Base-by-base conservation (phyloP, 768 basidiomycete genomes). In the Podaxis mareebaensis region DNA sequence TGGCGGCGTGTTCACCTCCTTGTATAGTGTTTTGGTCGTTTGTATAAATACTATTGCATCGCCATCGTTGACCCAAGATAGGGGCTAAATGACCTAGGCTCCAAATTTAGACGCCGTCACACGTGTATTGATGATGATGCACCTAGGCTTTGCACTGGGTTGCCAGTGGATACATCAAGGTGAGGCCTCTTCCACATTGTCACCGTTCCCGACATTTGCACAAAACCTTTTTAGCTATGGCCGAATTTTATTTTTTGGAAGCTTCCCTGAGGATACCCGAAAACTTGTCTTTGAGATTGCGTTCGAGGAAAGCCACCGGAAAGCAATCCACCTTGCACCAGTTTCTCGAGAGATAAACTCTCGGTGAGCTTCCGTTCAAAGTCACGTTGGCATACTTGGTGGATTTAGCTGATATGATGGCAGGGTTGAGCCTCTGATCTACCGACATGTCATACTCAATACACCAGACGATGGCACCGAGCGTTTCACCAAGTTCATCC, bases 251-350 rank as follows among this genome's bases (percentile, higher is more conserved):
- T 33, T 26, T 24, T 53, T 53, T n/a, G 30, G 17, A n/a, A 30
- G 53, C 33, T 53, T 53, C 30, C 52, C 53, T 53, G 53, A 53
- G 26, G 53, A 53, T 33, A 53, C 36, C 7, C 53, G 53, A 17
- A 53, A 26, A 30, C 33, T 53, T 10, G n/a, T 53, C 30, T 53
- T 53, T n/a, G 33, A 36, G 28, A 30, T 53, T 30, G 53, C 53
- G 12, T 53, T 53, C n/a, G 53, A 53, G 17, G 26, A 53, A 8
- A 28, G 53, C 6, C 30, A 53, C 33, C 33, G 12, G 13, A 11
- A n/a, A 30, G 17, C 53, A 53, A 53, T 30, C 28, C 30, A 53
- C 30, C 30, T 33, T 12, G 42, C 42, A 4, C n/a, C n/a, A n/a
- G 42, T 44, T 17, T 44, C 42, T 6, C 42, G 42, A 44, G 42